These are phyloP conservation scores for Phytophthora pisi DNA, from an alignment of 352 stramenopile species.

Conservation along the genomic window DNA sequence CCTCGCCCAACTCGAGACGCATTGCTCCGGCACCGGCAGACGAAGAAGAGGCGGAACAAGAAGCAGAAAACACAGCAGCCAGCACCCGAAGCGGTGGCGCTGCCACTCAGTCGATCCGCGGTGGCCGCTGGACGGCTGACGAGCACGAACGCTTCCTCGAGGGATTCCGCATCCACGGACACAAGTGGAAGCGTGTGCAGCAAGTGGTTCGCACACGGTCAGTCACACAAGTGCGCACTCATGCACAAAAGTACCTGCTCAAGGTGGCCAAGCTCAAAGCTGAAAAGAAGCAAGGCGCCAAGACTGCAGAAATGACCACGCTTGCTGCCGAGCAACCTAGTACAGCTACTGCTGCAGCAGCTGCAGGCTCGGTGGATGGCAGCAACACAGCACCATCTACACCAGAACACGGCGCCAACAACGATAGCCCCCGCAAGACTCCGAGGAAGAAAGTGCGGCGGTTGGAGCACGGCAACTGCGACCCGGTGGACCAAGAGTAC, in stretches of 20 bases:
- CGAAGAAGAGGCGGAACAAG: constrained; percentile 69
- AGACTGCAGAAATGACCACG: constrained; percentile 33
- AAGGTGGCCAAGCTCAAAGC: constrained; percentile 90
- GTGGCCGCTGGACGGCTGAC: constrained; percentile 83
- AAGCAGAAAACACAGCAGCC: constrained; percentile 38
- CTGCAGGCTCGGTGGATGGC: constrained; percentile 28
- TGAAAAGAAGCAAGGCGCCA: constrained; percentile 71
- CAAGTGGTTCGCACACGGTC: constrained; percentile 88
- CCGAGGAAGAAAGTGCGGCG: constrained; percentile 67
- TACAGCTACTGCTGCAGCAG: background rate
- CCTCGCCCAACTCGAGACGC: constrained; percentile 40
- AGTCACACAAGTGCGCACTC: constrained; percentile 88
- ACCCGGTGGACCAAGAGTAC: constrained; percentile 78
- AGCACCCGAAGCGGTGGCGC: constrained; percentile 16
- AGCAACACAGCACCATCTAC: constrained; percentile 45
- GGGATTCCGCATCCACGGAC: constrained; percentile 85
- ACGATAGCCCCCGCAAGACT: constrained; percentile 35
- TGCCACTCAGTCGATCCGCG: constrained; percentile 61
- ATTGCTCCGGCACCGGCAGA: constrained; percentile 67
- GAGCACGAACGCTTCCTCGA: constrained; percentile 89
- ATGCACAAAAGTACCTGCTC: constrained; percentile 89
- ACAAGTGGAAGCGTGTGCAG: constrained; percentile 92
- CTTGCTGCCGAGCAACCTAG: constrained; percentile 22
- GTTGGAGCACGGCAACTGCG: constrained; percentile 44
- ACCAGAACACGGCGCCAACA: constrained; percentile 32